These are phyloP conservation scores for Euryodendron excelsum DNA, from an alignment of 148 eudicot genomes.

Conservation along the genomic window DNA sequence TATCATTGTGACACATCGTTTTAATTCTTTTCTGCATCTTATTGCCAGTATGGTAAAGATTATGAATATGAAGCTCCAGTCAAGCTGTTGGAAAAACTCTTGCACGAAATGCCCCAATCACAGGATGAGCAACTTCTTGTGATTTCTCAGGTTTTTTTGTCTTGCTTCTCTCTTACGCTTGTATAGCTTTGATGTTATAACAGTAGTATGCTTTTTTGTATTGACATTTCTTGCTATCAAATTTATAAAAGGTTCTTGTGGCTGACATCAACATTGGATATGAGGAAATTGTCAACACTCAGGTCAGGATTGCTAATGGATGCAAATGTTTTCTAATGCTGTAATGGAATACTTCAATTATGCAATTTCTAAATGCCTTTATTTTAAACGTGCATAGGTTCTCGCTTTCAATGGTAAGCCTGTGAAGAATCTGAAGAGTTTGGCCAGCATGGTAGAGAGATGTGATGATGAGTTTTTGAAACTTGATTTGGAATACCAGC, in stretches of 20 bases:
- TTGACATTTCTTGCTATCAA: background rate
- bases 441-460: slow-evolving; percentile 84
- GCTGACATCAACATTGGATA: slow-evolving; percentile 94
- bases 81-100: slow-evolving; percentile 81
- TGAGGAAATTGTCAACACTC: slow-evolving; percentile 91
- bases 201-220: background rate
- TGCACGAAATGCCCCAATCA: slow-evolving; percentile 76
- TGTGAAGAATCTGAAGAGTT: slow-evolving; percentile 80
- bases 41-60: slow-evolving; percentile 84
- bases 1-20: background rate
- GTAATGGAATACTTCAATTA: background rate
- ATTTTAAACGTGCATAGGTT: slow-evolving; percentile 42
- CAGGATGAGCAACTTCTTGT: slow-evolving; percentile 86
- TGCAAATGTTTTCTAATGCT: background rate
- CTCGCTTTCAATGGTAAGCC: slow-evolving; percentile 78
- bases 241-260: slow-evolving; percentile 67
- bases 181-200: background rate
- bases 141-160: slow-evolving; percentile 66
- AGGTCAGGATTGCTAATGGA: slow-evolving; percentile 38
- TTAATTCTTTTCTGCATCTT: background rate
- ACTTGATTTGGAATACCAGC: slow-evolving; percentile 80
- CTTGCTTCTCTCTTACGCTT: background rate
- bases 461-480: slow-evolving; percentile 81
- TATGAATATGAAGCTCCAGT: slow-evolving; percentile 93
- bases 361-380: background rate